A percentile compares a stretch with the other conserved stretches of the same genome.
Evolutionary conservation across 345 rosid genomes (phyloP).

Genomic region (Passiflora organensis): DNA sequence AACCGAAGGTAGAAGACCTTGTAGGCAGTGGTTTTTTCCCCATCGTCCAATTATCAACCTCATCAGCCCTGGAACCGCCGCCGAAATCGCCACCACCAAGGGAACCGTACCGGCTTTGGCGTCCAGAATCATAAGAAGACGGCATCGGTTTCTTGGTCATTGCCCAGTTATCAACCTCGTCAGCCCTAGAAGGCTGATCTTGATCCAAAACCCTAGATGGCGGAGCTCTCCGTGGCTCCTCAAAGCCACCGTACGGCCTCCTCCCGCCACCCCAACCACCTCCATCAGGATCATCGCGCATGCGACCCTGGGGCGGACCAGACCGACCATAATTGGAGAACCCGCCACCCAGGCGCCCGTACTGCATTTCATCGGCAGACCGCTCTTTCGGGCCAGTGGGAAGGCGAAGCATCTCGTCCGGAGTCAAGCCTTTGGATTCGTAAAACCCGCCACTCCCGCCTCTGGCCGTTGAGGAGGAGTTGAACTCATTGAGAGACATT

Average conservation of each 20-base stretch:
- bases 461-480: constrained; percentile 23
- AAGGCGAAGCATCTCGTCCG: constrained; percentile 70
- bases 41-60: constrained; percentile 65
- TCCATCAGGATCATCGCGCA: constrained; percentile 45
- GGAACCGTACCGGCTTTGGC: constrained; percentile 54
- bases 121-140: constrained; percentile 46
- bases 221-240: constrained; percentile 67
- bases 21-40: constrained; percentile 50
- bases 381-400: constrained; percentile 97
- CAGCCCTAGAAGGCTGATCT: constrained; percentile 84
- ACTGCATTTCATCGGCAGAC: constrained; percentile 79
- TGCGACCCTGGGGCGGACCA: constrained; percentile 31
- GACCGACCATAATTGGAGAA: constrained; percentile 58
- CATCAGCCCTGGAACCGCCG: constrained; percentile 70
- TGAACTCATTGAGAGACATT: constrained; percentile 64
- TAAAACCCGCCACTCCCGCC: constrained; percentile 4
- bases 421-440: constrained; percentile 47
- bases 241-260: constrained; percentile 68
- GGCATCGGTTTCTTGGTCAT: constrained; percentile 53
- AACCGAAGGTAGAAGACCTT: constrained; percentile 59
- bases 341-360: constrained; percentile 77
- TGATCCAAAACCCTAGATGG: constrained; percentile 74
- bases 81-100: constrained; percentile 38
- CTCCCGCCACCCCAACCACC: constrained; percentile 48
- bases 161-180: constrained; percentile 90